Percentiles rank a stretch among this genome's conserved stretches.
phyloP scores from a whole-genome alignment of 2,329 filamentous ascomycete genomes.

The Aspergillus sp. region DNA sequence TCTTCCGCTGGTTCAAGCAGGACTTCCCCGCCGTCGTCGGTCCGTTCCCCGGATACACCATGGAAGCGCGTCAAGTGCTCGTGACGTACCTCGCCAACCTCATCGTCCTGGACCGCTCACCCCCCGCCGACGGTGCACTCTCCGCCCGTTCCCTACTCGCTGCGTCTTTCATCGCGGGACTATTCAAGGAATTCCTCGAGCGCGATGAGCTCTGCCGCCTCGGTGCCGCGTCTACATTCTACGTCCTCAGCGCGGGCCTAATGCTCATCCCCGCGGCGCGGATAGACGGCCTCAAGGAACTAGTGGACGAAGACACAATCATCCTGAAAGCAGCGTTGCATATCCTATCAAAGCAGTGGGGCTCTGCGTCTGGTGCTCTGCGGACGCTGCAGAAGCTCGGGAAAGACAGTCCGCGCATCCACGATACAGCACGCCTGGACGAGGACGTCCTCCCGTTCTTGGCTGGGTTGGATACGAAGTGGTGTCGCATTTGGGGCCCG shows the following conservation, averaged over 20 bases:
- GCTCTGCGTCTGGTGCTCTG: slow-evolving; percentile 20
- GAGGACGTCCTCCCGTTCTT: neutral
- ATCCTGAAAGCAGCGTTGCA: slow-evolving; percentile 28
- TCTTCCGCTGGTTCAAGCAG: slow-evolving; percentile 43
- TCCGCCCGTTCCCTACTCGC: slow-evolving; percentile 41
- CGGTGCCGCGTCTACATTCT: slow-evolving; percentile 44
- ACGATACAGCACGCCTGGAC: no score
- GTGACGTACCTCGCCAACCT: slow-evolving; percentile 41
- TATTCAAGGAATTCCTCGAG: slow-evolving; percentile 34
- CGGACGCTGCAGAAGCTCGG: neutral
- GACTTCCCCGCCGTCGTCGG: slow-evolving; percentile 20
- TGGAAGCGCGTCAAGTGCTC: slow-evolving; percentile 37
- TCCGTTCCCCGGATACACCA: slow-evolving; percentile 13
- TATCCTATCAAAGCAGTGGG: slow-evolving; percentile 28
- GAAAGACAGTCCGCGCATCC: neutral
- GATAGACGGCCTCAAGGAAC: slow-evolving; percentile 16
- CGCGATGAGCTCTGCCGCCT: slow-evolving; percentile 43
- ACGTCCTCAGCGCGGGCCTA: slow-evolving; percentile 41
- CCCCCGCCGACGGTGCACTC: slow-evolving; percentile 16
- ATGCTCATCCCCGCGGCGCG: slow-evolving; percentile 41
- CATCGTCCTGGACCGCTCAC: slow-evolving; percentile 39
- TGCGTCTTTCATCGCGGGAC: slow-evolving; percentile 43
- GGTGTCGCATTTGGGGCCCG: neutral
- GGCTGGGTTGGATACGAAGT: neutral
- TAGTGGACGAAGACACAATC: slow-evolving; percentile 14